phyloP scores from a whole-genome alignment of 768 basidiomycete genomes.

The Leccinum incarnatum region DNA sequence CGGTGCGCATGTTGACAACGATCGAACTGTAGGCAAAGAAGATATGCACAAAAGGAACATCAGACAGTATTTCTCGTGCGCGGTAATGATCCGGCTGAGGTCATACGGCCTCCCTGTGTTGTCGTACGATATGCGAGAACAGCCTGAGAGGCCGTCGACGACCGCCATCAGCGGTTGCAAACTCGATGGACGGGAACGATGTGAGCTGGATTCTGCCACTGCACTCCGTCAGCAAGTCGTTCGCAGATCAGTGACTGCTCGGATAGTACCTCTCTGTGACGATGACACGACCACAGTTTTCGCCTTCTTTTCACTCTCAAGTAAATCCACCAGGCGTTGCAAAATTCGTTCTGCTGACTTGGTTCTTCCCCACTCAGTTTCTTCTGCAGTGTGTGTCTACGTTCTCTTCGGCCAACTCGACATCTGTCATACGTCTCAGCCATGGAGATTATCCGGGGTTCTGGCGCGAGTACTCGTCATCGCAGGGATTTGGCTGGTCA shows the following conservation, averaged over 20 bases:
- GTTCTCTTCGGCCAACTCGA: conserved; percentile 65
- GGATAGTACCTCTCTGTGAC: conserved; percentile 24
- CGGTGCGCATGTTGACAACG: neutral
- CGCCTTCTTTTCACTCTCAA: conserved; percentile 50
- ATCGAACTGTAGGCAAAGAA: neutral
- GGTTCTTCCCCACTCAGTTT: conserved; percentile 70
- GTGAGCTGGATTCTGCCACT: conserved; percentile 23
- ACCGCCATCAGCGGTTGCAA: neutral
- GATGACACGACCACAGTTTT: conserved; percentile 36
- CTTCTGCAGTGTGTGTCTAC: conserved; percentile 64
- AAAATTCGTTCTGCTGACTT: conserved; percentile 78
- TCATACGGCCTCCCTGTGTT: too few relatives aligned
- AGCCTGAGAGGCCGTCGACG: too few relatives aligned
- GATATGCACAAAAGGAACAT: too few relatives aligned
- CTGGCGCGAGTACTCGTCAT: conserved; percentile 59
- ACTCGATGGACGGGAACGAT: conserved; percentile 27
- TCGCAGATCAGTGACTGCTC: neutral
- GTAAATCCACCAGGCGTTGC: conserved; percentile 60
- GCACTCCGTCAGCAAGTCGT: conserved; percentile 9
- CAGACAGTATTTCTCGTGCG: too few relatives aligned
- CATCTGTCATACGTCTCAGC: conserved; percentile 51
- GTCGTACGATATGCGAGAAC: too few relatives aligned
- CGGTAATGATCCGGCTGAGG: too few relatives aligned
- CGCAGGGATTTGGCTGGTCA: conserved; percentile 65
- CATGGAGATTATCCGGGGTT: conserved; percentile 64